Evolutionary conservation across 352 stramenopile species (phyloP).

Genomic region (Globisporangium ultimum): DNA sequence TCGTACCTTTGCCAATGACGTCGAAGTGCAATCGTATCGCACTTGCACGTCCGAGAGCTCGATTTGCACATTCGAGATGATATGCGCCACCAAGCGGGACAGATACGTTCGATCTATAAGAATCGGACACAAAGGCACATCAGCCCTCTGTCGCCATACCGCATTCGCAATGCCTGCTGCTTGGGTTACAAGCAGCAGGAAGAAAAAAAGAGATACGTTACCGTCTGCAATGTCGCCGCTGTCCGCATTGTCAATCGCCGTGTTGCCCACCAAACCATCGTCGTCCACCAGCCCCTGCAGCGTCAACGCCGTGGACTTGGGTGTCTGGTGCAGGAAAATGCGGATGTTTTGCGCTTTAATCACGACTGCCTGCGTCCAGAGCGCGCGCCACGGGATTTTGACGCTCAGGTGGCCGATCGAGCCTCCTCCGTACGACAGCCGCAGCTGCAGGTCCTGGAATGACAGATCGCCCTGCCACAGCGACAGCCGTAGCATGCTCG

Average conservation of each 20-base stretch:
- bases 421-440: conserved; percentile 74
- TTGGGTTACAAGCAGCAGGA: neutral
- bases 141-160: neutral
- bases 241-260: conserved; percentile 15
- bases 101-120: conserved; percentile 73
- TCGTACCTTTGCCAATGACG: conserved; percentile 57
- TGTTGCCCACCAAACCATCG: conserved; percentile 12
- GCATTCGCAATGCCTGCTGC: neutral
- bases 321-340: conserved; percentile 63
- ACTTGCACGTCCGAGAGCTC: conserved; percentile 79
- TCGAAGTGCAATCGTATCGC: conserved; percentile 74
- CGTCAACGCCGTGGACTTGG: conserved; percentile 16
- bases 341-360: conserved; percentile 72
- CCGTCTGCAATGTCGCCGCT: conserved; percentile 37
- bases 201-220: conserved; percentile 5
- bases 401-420: conserved; percentile 73
- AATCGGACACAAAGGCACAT: neutral
- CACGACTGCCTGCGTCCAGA: conserved; percentile 83
- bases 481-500: conserved; percentile 78
- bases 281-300: conserved; percentile 20
- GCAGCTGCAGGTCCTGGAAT: conserved; percentile 79
- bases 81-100: conserved; percentile 75
- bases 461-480: conserved; percentile 85
- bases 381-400: conserved; percentile 80
- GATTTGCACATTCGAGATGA: conserved; percentile 86